phyloP scores from a whole-genome alignment of 1,139 yeast genomes.

The Casaregolazyma suthepensis region DNA sequence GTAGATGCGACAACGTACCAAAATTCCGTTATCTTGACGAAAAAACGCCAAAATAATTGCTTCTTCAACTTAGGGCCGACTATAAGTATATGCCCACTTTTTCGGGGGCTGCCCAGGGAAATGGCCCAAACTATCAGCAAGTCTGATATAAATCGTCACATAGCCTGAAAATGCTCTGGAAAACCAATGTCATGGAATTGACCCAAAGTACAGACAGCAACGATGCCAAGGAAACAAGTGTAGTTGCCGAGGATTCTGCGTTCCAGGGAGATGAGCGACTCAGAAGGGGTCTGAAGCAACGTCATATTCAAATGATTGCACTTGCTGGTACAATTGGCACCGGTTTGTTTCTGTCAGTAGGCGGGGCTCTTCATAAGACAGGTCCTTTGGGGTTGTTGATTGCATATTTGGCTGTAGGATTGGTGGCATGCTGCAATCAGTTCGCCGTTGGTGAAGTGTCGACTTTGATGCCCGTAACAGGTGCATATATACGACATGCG shows the following conservation, averaged over 20 bases:
- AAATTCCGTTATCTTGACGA: background rate
- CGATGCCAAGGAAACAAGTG: background rate
- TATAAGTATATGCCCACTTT: background rate
- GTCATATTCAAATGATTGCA: conserved; percentile 45
- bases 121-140: background rate
- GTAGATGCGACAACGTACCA: background rate
- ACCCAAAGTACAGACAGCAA: background rate
- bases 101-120: background rate
- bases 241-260: background rate
- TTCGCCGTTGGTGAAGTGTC: conserved; percentile 71
- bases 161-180: background rate
- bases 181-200: background rate
- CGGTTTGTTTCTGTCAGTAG: conserved; percentile 59
- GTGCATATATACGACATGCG: conserved; percentile 67
- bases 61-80: background rate
- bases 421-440: conserved; percentile 63
- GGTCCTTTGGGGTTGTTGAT: conserved; percentile 68
- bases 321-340: conserved; percentile 48
- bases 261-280: conserved; percentile 6
- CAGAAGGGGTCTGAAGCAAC: conserved; percentile 37
- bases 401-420: conserved; percentile 58
- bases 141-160: background rate
- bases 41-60: background rate
- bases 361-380: conserved; percentile 55
- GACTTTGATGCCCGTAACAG: conserved; percentile 59